Percentiles rank a stretch among this genome's conserved stretches.
These are phyloP conservation scores for Erigeron philadelphicus DNA, from an alignment of 140 eudicot species.

Conservation along the genomic window DNA sequence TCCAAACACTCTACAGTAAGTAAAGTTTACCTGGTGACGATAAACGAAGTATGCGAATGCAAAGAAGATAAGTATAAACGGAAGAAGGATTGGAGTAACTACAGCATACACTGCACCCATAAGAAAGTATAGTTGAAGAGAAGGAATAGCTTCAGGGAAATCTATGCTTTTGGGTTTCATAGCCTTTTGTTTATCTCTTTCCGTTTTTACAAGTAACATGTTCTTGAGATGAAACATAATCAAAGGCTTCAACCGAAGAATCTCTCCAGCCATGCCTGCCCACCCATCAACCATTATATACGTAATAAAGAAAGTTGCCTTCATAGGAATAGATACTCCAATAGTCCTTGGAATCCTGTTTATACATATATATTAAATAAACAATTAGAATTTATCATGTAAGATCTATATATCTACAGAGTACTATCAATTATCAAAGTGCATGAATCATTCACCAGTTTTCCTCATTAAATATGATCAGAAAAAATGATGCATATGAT, in stretches of 20 bases:
- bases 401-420: too few relatives aligned
- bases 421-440: too few relatives aligned
- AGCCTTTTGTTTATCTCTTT: slow-evolving; percentile 70
- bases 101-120: slow-evolving; percentile 85
- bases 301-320: slow-evolving; percentile 92
- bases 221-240: slow-evolving; percentile 81
- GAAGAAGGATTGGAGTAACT: slow-evolving; percentile 87
- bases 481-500: too few relatives aligned
- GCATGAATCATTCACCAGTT: too few relatives aligned
- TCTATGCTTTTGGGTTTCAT: slow-evolving; percentile 84
- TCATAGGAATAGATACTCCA: slow-evolving; percentile 93
- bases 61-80: slow-evolving; percentile 80
- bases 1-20: neutral
- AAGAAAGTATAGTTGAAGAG: slow-evolving; percentile 85
- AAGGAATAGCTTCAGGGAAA: slow-evolving; percentile 77
- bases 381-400: neutral
- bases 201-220: slow-evolving; percentile 81
- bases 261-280: slow-evolving; percentile 98
- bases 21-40: slow-evolving; percentile 79
- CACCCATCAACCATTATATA: slow-evolving; percentile 97
- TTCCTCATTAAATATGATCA: too few relatives aligned
- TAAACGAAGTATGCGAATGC: slow-evolving; percentile 86
- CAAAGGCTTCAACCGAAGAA: slow-evolving; percentile 80
- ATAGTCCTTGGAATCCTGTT: slow-evolving; percentile 89
- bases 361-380: neutral